A percentile compares a stretch with the other conserved stretches of the same genome.
Conservation (phyloP, 306 rosid species). For the Ochetophila trinervis region DNA sequence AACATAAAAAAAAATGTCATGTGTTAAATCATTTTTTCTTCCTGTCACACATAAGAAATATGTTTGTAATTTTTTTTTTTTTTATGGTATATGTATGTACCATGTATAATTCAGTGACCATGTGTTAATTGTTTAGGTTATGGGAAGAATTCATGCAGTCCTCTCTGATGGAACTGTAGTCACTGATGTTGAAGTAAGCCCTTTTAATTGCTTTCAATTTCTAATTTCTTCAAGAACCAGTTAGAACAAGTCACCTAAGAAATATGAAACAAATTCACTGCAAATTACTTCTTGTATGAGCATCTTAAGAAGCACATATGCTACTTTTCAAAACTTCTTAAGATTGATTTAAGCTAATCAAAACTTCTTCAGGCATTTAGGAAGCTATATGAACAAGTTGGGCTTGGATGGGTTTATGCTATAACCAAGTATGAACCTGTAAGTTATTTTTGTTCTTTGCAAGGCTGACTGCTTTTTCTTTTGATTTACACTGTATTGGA, state of each 20-base stretch:
- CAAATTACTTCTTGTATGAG: too few relatives aligned
- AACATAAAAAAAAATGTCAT: too few relatives aligned
- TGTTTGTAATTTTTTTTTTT: not conserved
- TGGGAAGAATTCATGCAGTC: constrained; percentile 92
- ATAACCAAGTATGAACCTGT: constrained; percentile 81
- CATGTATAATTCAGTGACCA: constrained; percentile 6
- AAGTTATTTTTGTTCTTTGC: constrained; percentile 24
- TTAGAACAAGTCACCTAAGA: too few relatives aligned
- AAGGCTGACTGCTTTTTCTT: constrained; percentile 16
- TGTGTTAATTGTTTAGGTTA: constrained; percentile 48
- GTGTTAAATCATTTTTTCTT: too few relatives aligned
- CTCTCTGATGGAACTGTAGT: constrained; percentile 88
- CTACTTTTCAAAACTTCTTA: too few relatives aligned
- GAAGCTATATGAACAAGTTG: constrained; percentile 75
- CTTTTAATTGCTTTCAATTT: constrained; percentile 16
- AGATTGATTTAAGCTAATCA: constrained; percentile 9
- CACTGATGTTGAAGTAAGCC: constrained; percentile 77
- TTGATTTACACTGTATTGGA: constrained; percentile 5
- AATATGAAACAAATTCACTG: too few relatives aligned
- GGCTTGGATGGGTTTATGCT: constrained; percentile 95
- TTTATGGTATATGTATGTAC: not conserved
- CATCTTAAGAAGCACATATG: too few relatives aligned
- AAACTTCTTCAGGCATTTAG: constrained; percentile 66
- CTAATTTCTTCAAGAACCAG: not conserved
- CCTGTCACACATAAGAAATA: too few relatives aligned